Conservation (phyloP, 164 flowering plant genomes). For the Macadamia integrifolia region DNA sequence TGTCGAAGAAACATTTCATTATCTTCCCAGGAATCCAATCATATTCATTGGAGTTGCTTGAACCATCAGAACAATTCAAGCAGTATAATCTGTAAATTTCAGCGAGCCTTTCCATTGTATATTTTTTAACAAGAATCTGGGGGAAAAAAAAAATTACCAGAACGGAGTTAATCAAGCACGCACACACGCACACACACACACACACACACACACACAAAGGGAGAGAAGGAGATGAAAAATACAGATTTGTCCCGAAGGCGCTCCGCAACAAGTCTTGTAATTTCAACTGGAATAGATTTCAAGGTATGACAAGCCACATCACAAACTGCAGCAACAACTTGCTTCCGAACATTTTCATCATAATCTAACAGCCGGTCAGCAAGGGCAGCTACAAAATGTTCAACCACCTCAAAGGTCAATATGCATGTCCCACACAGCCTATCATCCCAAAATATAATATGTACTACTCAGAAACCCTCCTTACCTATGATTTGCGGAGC, state of each 20-base stretch:
- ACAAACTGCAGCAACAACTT: constrained; percentile 82
- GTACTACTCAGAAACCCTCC: constrained; percentile 9
- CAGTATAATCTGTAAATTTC: constrained; percentile 63
- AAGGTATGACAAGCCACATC: constrained; percentile 58
- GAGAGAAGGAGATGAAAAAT: constrained; percentile 5
- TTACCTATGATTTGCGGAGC: constrained; percentile 78
- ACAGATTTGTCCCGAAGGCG: constrained; percentile 98
- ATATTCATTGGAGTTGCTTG: constrained; percentile 34
- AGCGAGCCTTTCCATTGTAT: constrained; percentile 89
- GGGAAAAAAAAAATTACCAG: constrained; percentile 9
- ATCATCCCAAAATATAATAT: neutral
- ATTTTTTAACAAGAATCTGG: constrained; percentile 79
- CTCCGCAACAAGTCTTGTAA: constrained; percentile 71
- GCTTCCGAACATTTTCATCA: constrained; percentile 89
- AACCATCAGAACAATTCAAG: constrained; percentile 36
- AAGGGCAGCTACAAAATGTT: constrained; percentile 64
- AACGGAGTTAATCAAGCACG: neutral
- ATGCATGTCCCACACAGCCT: neutral
- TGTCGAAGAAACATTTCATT: constrained; percentile 85
- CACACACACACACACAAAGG: neutral
- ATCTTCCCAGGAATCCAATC: constrained; percentile 97
- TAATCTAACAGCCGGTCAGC: constrained; percentile 88
- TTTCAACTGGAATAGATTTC: constrained; percentile 60
- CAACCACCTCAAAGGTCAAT: constrained; percentile 19
- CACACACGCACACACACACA: too few species aligned